Base-by-base conservation (phyloP, 1,139 yeast species). In the Zygosaccharomyces pseudobailii region DNA sequence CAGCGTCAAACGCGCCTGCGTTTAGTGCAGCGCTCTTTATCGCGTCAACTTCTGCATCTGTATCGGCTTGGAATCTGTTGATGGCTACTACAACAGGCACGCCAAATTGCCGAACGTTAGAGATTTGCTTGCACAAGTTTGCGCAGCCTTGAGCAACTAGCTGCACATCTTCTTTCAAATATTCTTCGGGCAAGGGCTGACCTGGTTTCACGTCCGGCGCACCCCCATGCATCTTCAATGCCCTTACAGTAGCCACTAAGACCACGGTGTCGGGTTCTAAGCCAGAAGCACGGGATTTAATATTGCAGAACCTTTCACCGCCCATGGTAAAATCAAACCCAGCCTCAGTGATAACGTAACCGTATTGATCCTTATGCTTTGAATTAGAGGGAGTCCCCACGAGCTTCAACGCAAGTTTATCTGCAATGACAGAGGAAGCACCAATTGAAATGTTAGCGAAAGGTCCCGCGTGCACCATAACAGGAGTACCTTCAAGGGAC, bases 291-390 rank as follows among this genome's bases (percentile, higher is more conserved):
- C 92, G 79, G 61, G 90, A 83, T 69, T 85, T 85, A 64, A 85
- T 84, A 68, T 84, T 82, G 69, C 83, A 79, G 67, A 84, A 84
- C 66, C 94, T 75, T 71, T 85, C 94, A 59, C 94, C 94, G 57
- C 94, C 94, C 94, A 85, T 85, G 36, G 92, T 84, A 68, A 85
- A 85, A 66, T 85, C 94, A 62, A 85, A 85, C 40, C 94, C 94
- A 20, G 92, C 92, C 67, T 85, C 94, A 38, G 94, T 85, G 43
- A 85, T 84, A 46, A 85, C 94, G 56, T 75, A 85, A 47, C 92
- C 92, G 37, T 70, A 64, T 33, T 59, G 58, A 21, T 75, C 75
- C 56, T 72, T 70, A 20, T 76, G 66, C 27, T 78, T 74, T 34
- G 77, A 68, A n/a, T 78, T 71, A 38, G 56, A 53, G 19, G 68